Conservation (phyloP, 2,329 filamentous ascomycete species). For the Sarocladium oryzae region DNA sequence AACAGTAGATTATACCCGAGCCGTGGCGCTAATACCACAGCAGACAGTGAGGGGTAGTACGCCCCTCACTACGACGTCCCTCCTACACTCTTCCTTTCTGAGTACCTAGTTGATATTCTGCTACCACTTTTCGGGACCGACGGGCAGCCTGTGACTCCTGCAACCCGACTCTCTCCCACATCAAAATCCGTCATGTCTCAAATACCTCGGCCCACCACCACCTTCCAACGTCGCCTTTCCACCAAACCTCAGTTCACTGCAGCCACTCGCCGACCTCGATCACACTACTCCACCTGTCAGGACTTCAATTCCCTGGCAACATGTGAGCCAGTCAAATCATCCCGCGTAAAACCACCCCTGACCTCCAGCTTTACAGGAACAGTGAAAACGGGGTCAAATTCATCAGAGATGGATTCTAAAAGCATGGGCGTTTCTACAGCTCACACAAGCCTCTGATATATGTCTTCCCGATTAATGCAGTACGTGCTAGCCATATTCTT, state of each 20-base stretch:
- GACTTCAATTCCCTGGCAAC: no score
- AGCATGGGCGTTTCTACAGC: conserved; percentile 67
- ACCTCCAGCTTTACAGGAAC: no score
- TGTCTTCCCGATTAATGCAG: conserved; percentile 71
- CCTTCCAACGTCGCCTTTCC: no score
- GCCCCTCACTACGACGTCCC: not conserved
- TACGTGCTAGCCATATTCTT: conserved; percentile 28
- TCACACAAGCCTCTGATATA: conserved; percentile 63
- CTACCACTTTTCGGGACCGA: conserved; percentile 5
- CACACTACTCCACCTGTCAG: no score
- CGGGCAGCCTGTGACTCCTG: conserved; percentile 4
- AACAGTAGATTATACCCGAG: not conserved
- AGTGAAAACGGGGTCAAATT: conserved; percentile 7
- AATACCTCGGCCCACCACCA: no score
- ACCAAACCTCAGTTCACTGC: no score
- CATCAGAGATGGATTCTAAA: conserved; percentile 28
- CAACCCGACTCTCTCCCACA: conserved; percentile 5
- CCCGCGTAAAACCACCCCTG: no score
- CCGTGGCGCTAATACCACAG: not conserved
- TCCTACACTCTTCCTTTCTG: not conserved
- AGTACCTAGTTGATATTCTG: not conserved
- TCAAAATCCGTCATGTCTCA: no score
- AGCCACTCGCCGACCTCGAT: no score
- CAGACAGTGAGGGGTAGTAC: no score
- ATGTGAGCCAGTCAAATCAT: no score